Evolutionary conservation across 495 filamentous ascomycete genomes (phyloP).

Genomic region (Penicillium robsamsonii): DNA sequence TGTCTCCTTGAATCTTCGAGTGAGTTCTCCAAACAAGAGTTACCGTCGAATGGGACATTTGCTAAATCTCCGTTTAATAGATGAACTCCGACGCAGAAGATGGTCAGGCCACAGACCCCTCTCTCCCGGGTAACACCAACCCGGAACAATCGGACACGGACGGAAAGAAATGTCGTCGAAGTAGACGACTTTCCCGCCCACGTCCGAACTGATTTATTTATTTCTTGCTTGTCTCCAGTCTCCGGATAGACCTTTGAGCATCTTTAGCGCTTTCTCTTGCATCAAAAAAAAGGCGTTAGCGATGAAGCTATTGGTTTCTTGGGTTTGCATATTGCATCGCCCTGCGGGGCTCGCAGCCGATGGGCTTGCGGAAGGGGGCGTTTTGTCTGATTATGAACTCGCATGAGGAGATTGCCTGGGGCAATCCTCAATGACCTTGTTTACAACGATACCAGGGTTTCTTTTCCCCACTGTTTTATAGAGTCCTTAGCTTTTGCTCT

Average conservation of each 20-base stretch:
- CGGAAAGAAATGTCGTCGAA: constrained; percentile 19
- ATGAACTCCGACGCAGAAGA: constrained; percentile 21
- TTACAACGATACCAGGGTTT: constrained; percentile 13
- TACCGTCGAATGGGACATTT: no score
- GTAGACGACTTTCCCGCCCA: constrained; percentile 23
- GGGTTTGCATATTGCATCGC: constrained; percentile 19
- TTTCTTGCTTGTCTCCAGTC: constrained; percentile 3
- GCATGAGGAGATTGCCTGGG: constrained; percentile 29
- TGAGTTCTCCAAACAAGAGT: constrained; percentile 13
- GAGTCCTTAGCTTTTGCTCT: constrained; percentile 6
- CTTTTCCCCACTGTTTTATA: constrained; percentile 1
- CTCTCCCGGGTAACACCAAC: neutral
- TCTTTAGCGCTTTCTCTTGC: constrained; percentile 27
- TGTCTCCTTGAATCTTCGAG: constrained; percentile 44
- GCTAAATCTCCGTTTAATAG: neutral
- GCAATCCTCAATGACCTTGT: constrained; percentile 19
- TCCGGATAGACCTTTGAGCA: constrained; percentile 5
- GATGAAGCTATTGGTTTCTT: constrained; percentile 17
- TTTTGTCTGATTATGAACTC: constrained; percentile 19
- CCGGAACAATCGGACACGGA: constrained; percentile 15
- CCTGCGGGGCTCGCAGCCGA: constrained; percentile 6
- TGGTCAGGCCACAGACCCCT: constrained; percentile 7
- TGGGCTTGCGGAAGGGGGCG: constrained; percentile 17
- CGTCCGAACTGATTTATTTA: constrained; percentile 14
- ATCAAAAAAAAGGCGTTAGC: constrained; percentile 25